Conservation (phyloP, 2,329 filamentous ascomycete genomes). For the Aspergillus sp. region DNA sequence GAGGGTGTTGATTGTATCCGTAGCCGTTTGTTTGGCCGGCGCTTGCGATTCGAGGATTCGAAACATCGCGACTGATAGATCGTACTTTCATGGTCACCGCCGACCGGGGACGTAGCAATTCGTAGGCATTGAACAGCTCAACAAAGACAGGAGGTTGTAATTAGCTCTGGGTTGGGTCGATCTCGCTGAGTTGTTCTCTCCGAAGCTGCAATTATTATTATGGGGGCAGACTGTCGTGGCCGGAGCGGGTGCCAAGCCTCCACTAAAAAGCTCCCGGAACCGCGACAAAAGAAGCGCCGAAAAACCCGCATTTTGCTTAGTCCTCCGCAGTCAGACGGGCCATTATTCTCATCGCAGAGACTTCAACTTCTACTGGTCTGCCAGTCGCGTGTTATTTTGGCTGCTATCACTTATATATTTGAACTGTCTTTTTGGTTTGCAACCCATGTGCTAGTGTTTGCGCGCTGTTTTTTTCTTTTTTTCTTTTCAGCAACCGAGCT, state of each 20-base stretch:
- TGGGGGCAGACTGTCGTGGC: not conserved
- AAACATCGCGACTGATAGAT: constrained; percentile 39
- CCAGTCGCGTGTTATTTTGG: too few species aligned
- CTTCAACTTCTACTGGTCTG: not conserved
- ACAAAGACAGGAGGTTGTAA: constrained; percentile 3
- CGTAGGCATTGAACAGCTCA: constrained; percentile 23
- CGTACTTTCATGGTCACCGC: constrained; percentile 39
- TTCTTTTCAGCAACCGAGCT: not conserved
- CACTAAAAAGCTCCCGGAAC: constrained; percentile 14
- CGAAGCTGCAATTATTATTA: too few species aligned
- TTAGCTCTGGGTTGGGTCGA: not conserved
- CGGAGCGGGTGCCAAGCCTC: constrained; percentile 12
- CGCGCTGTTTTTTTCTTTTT: not conserved
- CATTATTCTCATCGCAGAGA: not conserved
- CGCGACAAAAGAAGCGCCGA: constrained; percentile 20
- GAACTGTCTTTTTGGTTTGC: not conserved
- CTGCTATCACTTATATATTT: too few species aligned
- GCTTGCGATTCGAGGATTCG: constrained; percentile 64
- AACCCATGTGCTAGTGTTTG: not conserved
- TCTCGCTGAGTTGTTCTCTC: too few species aligned
- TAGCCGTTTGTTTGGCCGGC: constrained; percentile 92
- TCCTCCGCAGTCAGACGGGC: not conserved
- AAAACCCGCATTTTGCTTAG: constrained; percentile 8
- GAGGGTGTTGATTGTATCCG: constrained; percentile 86
- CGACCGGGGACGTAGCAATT: constrained; percentile 21